Base-by-base conservation (phyloP, 2,329 filamentous ascomycete genomes). In the Epichloe aotearoae region DNA sequence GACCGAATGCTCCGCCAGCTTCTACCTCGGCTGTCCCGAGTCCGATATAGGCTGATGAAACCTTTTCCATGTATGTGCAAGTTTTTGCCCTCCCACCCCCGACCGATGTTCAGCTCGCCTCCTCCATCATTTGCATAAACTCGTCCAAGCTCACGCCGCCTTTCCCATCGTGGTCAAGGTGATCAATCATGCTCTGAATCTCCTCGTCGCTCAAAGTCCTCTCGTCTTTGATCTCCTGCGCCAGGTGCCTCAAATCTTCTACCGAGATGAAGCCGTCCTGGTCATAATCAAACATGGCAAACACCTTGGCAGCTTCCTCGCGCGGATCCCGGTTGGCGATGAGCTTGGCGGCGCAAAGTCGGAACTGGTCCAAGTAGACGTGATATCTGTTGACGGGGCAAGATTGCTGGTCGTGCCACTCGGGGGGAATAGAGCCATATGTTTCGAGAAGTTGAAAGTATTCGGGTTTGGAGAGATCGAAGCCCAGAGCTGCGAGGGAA, bases 141-240 rank as follows among this genome's bases (percentile, higher is more conserved):
- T 86, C 82, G 52, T 85, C 82, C 57, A 79, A 73, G 56, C 79
- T 80, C 7, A 86, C 82, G 50, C 79, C 89, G 11, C 90, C 90
- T 59, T 95, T 94, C 1, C 88, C 91, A 63, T 95, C 87, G 56
- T 96, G 76, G 71, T 98, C 93, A 71, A 97, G 94, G 68, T 97
- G 91, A 62, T 96, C 89, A 70, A 98, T 93, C 93, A 98, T 98
- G 56, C 89, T 89, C 59, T 81, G 76, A 54, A 98, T 75, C 66
- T 98, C 93, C 61, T 94, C 86, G 62, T 98, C 91, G 59, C 93
- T 88, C 58, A 98, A 75, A 12, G 87, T 88, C 42, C 69, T 66
- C 51, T 71, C 69, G 67, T 97, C 91, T 7, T 93, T 93, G 56
- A 98, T 73, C 66, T 97, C 93, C 60, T 88, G 80, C 52, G 91